Base-by-base conservation (phyloP, 768 basidiomycete species). In the Plicaturopsis crispa region DNA sequence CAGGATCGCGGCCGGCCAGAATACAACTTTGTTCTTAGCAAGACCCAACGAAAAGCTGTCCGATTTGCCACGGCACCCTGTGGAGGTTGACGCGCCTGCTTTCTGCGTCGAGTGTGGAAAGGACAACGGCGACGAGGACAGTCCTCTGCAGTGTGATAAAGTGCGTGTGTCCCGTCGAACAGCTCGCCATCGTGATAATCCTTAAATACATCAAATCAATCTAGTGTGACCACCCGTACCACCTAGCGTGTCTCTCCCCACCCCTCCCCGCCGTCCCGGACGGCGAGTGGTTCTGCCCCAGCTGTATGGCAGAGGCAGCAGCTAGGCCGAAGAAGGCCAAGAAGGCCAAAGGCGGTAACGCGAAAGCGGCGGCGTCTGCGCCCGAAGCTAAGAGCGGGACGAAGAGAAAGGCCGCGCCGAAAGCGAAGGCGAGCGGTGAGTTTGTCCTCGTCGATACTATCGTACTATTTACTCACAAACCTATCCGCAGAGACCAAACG, bases 281-380 rank as follows among this genome's bases (percentile, higher is more conserved):
- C 23, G 93, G 87, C 24, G 86, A 92, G 62, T 92, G 91, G 90
- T 90, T 90, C 68, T 94, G 91, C 51, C 78, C 83, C 0, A 67
- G 75, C 40, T 94, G 91, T 52, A 57, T 61, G 7, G 66, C 67
- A 23, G 69, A 73, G 16, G 80, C 80, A 3, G 51, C 52, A 23
- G 48, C 47, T 21, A 38, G 45, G 13, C 40, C 45, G 47, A 37
- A 24, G 48, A 13, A 41, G 24, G n/a, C 44, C 44, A 43, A 39
- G 19, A 62, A 60, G 42, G 17, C 46, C 10, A 60, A 56, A 32
- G n/a, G n/a, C n/a, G n/a, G n/a, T n/a, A n/a, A n/a, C n/a, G 36
- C 44, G 31, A 41, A 38, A 35, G 31, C 35, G 24, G 43, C 47
- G 24, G 55, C 43, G 7, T 52, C 39, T 46, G 61, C 51, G 14